Evolutionary conservation across 2,329 filamentous ascomycete genomes (phyloP).

Genomic region (Cladophialophora exuberans): DNA sequence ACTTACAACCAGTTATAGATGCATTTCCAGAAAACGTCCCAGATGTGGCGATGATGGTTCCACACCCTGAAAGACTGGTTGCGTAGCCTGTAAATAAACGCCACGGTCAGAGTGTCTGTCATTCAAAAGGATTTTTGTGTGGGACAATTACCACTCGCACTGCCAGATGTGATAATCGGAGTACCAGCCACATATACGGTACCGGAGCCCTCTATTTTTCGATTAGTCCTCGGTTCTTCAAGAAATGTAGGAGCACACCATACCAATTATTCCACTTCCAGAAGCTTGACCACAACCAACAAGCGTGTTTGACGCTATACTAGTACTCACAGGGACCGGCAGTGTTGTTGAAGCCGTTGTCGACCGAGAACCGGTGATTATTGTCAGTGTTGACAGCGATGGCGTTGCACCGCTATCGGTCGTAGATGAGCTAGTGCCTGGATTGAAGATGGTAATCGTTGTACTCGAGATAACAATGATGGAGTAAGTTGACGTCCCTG

Average conservation of each 20-base stretch:
- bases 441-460: slow-evolving; percentile 21
- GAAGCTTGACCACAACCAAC: slow-evolving; percentile 28
- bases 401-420: not conserved
- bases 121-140: too few relatives aligned
- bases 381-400: slow-evolving; percentile 16
- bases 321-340: slow-evolving; percentile 17
- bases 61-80: slow-evolving; percentile 27
- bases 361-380: slow-evolving; percentile 20
- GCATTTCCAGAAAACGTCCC: slow-evolving; percentile 29
- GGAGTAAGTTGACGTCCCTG: slow-evolving; percentile 9
- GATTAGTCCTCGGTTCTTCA: not conserved
- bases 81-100: slow-evolving; percentile 17
- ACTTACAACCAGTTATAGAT: slow-evolving; percentile 30
- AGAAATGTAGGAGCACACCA: not conserved
- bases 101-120: too few relatives aligned
- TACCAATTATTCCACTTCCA: slow-evolving; percentile 29
- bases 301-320: slow-evolving; percentile 20
- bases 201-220: slow-evolving; percentile 17
- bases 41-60: slow-evolving; percentile 27
- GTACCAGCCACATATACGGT: slow-evolving; percentile 16
- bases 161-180: slow-evolving; percentile 17
- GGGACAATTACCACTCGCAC: slow-evolving; percentile 16
- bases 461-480: slow-evolving; percentile 30
- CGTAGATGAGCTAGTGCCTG: not conserved
- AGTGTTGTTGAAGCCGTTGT: not conserved